These are phyloP conservation scores for Stramenopiles sp. DNA, from an alignment of 352 stramenopile species.

Conservation along the genomic window DNA sequence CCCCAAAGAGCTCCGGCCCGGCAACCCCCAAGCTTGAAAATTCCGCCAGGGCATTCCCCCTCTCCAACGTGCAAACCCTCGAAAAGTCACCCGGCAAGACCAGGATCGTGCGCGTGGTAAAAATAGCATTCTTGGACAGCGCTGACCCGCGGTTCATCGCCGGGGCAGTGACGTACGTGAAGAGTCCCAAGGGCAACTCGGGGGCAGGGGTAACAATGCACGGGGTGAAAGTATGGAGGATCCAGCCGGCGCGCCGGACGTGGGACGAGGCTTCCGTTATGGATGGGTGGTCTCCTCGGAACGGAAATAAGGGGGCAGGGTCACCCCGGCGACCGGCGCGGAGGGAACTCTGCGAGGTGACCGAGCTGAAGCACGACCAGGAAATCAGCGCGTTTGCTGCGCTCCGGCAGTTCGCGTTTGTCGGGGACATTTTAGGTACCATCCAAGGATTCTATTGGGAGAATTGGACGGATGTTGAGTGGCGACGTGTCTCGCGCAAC, in stretches of 20 bases:
- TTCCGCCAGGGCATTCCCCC: background rate
- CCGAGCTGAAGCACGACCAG: background rate
- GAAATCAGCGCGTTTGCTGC: background rate
- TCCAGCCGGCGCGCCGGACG: background rate
- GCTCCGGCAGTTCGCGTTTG: background rate
- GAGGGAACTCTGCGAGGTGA: background rate
- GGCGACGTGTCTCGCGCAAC: background rate
- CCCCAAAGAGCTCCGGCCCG: background rate
- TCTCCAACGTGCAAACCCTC: background rate
- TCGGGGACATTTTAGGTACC: background rate
- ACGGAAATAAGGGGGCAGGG: background rate
- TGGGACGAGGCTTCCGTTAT: slow-evolving; percentile 10
- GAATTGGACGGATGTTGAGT: slow-evolving; percentile 12
- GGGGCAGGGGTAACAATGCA: background rate
- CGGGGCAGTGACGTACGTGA: background rate
- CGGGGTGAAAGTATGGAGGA: slow-evolving; percentile 6
- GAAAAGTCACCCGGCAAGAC: background rate
- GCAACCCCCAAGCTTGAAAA: slow-evolving; percentile 2
- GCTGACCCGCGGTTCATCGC: background rate
- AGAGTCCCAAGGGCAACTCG: background rate
- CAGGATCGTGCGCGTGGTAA: background rate
- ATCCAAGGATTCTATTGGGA: slow-evolving; percentile 5
- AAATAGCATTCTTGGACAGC: slow-evolving; percentile 6
- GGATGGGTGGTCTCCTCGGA: background rate
- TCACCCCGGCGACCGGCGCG: background rate